These are phyloP conservation scores for Kwoniella bestiolae DNA, from an alignment of 768 basidiomycete genomes.

Conservation along the genomic window DNA sequence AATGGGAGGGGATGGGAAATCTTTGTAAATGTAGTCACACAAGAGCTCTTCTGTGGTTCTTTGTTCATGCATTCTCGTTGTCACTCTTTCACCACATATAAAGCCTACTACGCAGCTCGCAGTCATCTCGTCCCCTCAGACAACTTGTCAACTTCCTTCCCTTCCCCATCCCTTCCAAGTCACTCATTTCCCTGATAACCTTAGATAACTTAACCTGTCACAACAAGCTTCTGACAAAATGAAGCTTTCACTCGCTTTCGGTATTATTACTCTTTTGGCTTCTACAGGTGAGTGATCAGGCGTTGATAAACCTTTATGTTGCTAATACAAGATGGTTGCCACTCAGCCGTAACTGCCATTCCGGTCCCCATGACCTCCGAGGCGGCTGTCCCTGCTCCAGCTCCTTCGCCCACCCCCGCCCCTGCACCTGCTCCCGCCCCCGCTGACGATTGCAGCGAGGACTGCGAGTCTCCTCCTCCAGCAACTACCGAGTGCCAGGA, in stretches of 20 bases:
- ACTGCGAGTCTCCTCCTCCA: background rate
- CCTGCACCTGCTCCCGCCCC: constrained; percentile 2
- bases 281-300: constrained; percentile 1
- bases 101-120: background rate
- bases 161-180: background rate
- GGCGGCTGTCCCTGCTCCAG: background rate
- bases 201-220: too few relatives aligned
- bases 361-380: constrained; percentile 7
- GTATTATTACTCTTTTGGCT: constrained; percentile 15
- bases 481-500: constrained; percentile 6
- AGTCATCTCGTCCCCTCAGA: background rate
- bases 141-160: background rate
- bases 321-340: background rate
- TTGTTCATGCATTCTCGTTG: background rate
- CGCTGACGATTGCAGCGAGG: constrained; percentile 1
- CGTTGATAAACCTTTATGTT: background rate
- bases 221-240: background rate
- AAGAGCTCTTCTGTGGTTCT: background rate
- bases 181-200: too few relatives aligned
- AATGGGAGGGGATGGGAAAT: background rate
- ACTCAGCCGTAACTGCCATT: constrained; percentile 9
- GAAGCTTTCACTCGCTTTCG: constrained; percentile 21
- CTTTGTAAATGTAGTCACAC: background rate
- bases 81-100: background rate
- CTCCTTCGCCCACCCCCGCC: background rate